Evolutionary conservation across 345 rosid genomes (phyloP).

Genomic region (Cardamine resedifolia): DNA sequence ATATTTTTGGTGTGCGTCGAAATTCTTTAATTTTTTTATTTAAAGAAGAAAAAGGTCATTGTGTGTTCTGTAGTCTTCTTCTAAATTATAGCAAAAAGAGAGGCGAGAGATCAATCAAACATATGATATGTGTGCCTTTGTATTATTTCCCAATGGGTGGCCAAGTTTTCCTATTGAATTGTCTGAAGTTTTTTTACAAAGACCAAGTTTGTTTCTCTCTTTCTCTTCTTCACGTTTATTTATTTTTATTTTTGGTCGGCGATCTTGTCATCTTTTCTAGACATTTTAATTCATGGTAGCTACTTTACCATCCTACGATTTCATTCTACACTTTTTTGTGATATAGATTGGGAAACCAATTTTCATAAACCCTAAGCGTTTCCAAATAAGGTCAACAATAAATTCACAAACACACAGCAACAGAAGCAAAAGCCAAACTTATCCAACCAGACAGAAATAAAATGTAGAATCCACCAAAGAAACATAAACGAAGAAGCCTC

Average conservation of each 20-base stretch:
- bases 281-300: background rate
- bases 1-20: constrained; percentile 32
- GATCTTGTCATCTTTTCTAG: background rate
- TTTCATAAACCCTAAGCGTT: background rate
- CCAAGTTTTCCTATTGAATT: background rate
- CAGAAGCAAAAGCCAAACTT: background rate
- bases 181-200: background rate
- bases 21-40: background rate
- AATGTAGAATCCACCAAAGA: background rate
- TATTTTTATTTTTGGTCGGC: too few species aligned
- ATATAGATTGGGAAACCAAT: background rate
- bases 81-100: constrained; percentile 5
- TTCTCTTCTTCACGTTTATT: too few species aligned
- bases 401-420: background rate
- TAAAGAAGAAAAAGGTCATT: constrained; percentile 5
- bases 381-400: background rate
- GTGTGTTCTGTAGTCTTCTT: constrained; percentile 21
- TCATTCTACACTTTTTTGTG: background rate
- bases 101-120: background rate
- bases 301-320: background rate
- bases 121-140: constrained; percentile 1
- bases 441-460: background rate
- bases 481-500: background rate
- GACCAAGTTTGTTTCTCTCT: background rate
- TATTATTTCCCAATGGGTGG: background rate